Percentiles rank a stretch among this genome's conserved stretches.
Conservation (phyloP, 2,329 filamentous ascomycete genomes). For the Aspergillus caelatus region DNA sequence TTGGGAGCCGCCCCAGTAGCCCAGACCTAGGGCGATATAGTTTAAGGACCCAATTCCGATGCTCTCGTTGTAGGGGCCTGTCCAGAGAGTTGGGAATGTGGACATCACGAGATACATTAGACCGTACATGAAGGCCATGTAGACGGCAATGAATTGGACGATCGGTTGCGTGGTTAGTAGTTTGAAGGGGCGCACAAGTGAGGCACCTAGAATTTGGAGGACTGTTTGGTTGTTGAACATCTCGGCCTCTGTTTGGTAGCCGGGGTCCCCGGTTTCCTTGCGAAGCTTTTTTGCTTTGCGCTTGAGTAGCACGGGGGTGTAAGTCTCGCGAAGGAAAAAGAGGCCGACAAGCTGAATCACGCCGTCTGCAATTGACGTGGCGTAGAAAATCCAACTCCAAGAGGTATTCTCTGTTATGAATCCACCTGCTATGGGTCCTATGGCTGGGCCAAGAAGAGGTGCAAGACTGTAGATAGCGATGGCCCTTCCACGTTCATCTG, state of each 20-base stretch:
- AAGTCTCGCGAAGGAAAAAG: slow-evolving; percentile 66
- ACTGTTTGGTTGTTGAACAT: not conserved
- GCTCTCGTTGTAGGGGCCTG: slow-evolving; percentile 55
- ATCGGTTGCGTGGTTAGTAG: slow-evolving; percentile 63
- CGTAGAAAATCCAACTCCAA: slow-evolving; percentile 75
- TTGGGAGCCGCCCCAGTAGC: slow-evolving; percentile 61
- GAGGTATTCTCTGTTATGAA: slow-evolving; percentile 64
- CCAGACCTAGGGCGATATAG: slow-evolving; percentile 64
- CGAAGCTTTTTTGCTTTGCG: slow-evolving; percentile 55
- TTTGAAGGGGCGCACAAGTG: slow-evolving; percentile 58
- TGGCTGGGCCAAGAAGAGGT: slow-evolving; percentile 65
- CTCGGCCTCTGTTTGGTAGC: slow-evolving; percentile 40
- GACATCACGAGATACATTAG: slow-evolving; percentile 34
- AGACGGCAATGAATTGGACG: slow-evolving; percentile 57
- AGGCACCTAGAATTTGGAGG: slow-evolving; percentile 18
- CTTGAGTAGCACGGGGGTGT: slow-evolving; percentile 62
- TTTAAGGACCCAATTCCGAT: slow-evolving; percentile 62
- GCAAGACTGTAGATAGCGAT: slow-evolving; percentile 65
- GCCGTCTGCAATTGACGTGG: slow-evolving; percentile 64
- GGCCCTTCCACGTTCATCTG: slow-evolving; percentile 64
- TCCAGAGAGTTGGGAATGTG: slow-evolving; percentile 60
- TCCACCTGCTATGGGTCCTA: slow-evolving; percentile 67
- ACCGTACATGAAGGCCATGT: slow-evolving; percentile 63
- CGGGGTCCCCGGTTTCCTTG: slow-evolving; percentile 38
- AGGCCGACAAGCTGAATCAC: slow-evolving; percentile 63